These are phyloP conservation scores for Geosmithia putterillii DNA, from an alignment of 2,329 filamentous ascomycete species.

Conservation along the genomic window DNA sequence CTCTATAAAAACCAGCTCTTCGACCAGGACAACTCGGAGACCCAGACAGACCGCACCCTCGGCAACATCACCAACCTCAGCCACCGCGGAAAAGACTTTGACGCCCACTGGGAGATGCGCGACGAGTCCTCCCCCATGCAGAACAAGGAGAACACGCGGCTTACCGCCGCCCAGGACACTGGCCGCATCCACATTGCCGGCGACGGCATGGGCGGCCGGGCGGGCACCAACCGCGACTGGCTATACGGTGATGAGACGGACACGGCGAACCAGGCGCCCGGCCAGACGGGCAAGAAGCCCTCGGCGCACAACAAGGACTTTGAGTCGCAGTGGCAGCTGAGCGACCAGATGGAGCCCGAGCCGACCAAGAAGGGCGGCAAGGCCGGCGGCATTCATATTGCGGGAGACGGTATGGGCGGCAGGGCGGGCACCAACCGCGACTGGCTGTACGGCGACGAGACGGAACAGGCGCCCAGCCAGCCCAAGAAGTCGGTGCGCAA, in stretches of 20 bases:
- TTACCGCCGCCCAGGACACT: conserved; percentile 8
- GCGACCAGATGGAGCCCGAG: conserved; percentile 6
- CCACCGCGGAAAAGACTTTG: conserved; percentile 65
- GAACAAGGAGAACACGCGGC: conserved; percentile 26
- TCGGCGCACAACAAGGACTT: background rate
- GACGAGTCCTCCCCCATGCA: conserved; percentile 48
- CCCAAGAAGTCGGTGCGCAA: background rate
- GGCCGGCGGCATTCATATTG: conserved; percentile 24
- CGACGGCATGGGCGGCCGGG: conserved; percentile 55
- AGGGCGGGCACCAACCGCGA: conserved; percentile 38
- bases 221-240: conserved; percentile 43
- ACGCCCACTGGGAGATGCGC: conserved; percentile 62
- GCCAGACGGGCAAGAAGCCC: background rate
- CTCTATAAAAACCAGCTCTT: conserved; percentile 72
- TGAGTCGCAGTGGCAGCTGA: background rate
- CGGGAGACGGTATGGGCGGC: conserved; percentile 56
- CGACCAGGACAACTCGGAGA: conserved; percentile 23
- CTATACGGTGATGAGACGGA: conserved; percentile 27
- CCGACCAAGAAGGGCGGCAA: conserved; percentile 7
- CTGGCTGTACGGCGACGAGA: conserved; percentile 37
- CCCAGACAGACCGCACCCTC: conserved; percentile 32
- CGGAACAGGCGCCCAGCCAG: conserved; percentile 3
- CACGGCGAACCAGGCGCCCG: background rate
- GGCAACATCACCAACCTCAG: conserved; percentile 61
- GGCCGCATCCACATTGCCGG: conserved; percentile 33